phyloP scores from a whole-genome alignment of 257 asterid genomes.

The Parsonsia alboflavescens region DNA sequence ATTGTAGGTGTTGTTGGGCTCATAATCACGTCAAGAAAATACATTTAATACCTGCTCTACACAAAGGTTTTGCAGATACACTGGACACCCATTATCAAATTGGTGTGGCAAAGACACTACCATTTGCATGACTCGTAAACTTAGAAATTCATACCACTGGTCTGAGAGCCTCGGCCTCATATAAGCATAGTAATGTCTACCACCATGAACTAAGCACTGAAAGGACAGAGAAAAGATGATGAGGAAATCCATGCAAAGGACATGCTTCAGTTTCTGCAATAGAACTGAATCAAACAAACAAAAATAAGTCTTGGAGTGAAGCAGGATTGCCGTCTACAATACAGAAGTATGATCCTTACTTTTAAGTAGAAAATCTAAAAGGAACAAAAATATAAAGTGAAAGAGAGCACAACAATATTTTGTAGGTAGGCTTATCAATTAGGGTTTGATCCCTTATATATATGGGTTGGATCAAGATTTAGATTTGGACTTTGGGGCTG shows the following conservation, averaged over 20 bases:
- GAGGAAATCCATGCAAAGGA: background rate
- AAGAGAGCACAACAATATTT: background rate
- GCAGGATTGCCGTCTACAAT: background rate
- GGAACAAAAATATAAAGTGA: no score
- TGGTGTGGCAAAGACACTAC: background rate
- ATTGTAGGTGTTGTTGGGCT: no score
- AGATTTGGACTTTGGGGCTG: no score
- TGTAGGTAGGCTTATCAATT: no score
- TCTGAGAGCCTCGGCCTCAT: constrained; percentile 38
- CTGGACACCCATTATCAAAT: background rate
- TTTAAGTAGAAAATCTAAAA: background rate
- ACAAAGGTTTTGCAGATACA: no score
- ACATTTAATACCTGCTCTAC: no score
- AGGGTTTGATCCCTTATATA: no score
- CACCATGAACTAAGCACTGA: constrained; percentile 36
- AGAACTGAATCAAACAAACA: background rate
- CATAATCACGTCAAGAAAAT: no score
- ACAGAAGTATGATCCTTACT: background rate
- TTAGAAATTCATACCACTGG: constrained; percentile 28
- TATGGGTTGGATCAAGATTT: no score
- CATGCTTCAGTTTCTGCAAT: background rate
- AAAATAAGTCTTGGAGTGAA: background rate
- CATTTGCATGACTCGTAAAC: background rate
- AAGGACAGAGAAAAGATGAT: background rate
- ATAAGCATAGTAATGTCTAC: constrained; percentile 40